phyloP scores from a whole-genome alignment of 2,329 filamentous ascomycete species.

The Calonectria fujianensis region DNA sequence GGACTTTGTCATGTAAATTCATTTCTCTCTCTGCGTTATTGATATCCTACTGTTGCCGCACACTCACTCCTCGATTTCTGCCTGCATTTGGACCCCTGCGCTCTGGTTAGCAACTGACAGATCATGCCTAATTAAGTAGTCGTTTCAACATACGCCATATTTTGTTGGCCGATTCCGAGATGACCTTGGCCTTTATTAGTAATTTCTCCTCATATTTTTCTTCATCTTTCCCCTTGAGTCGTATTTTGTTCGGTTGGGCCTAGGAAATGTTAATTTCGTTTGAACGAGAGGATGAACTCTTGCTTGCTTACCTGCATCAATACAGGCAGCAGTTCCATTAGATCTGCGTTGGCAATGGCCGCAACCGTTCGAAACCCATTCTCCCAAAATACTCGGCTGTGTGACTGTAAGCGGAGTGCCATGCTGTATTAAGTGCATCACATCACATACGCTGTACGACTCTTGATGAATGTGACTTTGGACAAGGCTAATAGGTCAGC shows the following conservation, averaged over 20 bases:
- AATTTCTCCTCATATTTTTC: constrained; percentile 79
- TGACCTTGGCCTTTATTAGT: constrained; percentile 79
- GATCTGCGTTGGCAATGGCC: constrained; percentile 80
- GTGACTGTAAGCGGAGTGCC: constrained; percentile 30
- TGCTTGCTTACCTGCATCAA: constrained; percentile 76
- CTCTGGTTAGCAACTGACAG: constrained; percentile 41
- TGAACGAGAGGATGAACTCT: not conserved
- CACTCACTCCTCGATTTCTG: constrained; percentile 66
- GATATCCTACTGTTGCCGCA: not conserved
- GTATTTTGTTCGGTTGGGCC: constrained; percentile 80
- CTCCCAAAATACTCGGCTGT: constrained; percentile 80
- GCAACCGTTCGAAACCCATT: constrained; percentile 83
- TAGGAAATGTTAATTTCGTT: constrained; percentile 53
- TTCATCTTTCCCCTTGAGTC: constrained; percentile 72
- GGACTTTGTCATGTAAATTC: not conserved
- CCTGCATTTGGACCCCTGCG: constrained; percentile 70
- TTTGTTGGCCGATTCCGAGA: constrained; percentile 80
- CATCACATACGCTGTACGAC: constrained; percentile 78
- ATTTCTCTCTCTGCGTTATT: not conserved
- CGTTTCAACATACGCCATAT: constrained; percentile 76
- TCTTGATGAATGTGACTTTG: constrained; percentile 85
- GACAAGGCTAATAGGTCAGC: constrained; percentile 82
- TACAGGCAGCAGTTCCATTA: constrained; percentile 81
- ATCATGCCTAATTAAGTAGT: not conserved
- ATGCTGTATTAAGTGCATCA: constrained; percentile 11